Evolutionary conservation across 1,139 yeast species (phyloP).

Genomic region (Trichomonascaceae sp.): DNA sequence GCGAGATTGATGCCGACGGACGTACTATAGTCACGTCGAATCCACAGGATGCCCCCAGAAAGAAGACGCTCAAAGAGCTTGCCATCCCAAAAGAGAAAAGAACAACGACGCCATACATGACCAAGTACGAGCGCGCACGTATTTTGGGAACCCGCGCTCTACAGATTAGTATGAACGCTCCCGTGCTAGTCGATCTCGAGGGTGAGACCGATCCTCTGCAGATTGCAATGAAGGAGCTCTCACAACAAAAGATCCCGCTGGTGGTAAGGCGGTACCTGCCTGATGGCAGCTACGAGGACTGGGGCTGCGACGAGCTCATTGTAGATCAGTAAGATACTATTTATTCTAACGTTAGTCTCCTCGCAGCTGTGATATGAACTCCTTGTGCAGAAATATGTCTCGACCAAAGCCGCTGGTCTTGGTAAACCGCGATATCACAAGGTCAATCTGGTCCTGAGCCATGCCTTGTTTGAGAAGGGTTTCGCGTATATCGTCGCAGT

Average conservation of each 20-base stretch:
- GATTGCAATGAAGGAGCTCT: slow-evolving; percentile 91
- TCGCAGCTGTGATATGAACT: slow-evolving; percentile 16
- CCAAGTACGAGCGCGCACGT: slow-evolving; percentile 92
- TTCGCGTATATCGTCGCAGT: slow-evolving; percentile 37
- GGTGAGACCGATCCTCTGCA: slow-evolving; percentile 99
- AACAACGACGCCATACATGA: slow-evolving; percentile 95
- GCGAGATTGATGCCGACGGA: slow-evolving; percentile 59
- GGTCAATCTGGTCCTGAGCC: slow-evolving; percentile 37
- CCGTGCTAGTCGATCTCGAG: slow-evolving; percentile 92
- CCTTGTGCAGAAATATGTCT: slow-evolving; percentile 47
- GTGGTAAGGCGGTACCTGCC: slow-evolving; percentile 94
- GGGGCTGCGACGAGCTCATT: slow-evolving; percentile 97
- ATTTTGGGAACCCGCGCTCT: slow-evolving; percentile 92
- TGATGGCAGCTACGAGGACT: slow-evolving; percentile 93
- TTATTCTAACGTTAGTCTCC: slow-evolving; percentile 6
- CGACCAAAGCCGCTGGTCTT: slow-evolving; percentile 42
- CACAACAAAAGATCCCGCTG: slow-evolving; percentile 89
- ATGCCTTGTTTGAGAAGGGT: slow-evolving; percentile 39
- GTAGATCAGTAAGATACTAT: slow-evolving; percentile 50
- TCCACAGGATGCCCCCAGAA: slow-evolving; percentile 49
- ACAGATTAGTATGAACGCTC: slow-evolving; percentile 93
- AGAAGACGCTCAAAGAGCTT: slow-evolving; percentile 63
- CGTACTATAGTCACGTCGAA: slow-evolving; percentile 42
- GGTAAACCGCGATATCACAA: slow-evolving; percentile 42
- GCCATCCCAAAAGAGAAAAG: slow-evolving; percentile 85